Conservation (phyloP, 2,329 filamentous ascomycete species). For the Corynespora cassiicola region DNA sequence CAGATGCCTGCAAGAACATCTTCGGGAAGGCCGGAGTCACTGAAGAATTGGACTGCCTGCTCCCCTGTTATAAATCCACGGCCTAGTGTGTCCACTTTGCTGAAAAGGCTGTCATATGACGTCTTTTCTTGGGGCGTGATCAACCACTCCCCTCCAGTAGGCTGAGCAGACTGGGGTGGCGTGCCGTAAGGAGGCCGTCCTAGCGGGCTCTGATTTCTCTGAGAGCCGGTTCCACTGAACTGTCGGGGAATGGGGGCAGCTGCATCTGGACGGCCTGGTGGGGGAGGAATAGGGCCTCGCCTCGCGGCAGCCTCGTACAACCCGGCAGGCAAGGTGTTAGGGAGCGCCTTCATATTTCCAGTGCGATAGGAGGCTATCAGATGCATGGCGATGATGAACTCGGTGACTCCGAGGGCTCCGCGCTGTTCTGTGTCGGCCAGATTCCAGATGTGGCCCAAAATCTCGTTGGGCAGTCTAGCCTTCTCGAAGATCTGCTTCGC, state of each 20-base stretch:
- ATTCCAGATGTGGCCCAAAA: conserved; percentile 94
- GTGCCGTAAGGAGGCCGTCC: conserved; percentile 58
- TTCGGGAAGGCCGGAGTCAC: conserved; percentile 87
- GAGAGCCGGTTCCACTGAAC: conserved; percentile 70
- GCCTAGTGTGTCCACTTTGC: conserved; percentile 78
- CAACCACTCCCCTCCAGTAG: conserved; percentile 76
- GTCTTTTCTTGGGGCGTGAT: conserved; percentile 83
- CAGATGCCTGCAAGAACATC: conserved; percentile 92
- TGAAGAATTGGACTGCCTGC: conserved; percentile 92
- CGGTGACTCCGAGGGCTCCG: conserved; percentile 82
- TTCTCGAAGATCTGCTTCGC: conserved; percentile 96
- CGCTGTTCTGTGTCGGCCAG: conserved; percentile 93
- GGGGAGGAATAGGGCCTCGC: conserved; percentile 53
- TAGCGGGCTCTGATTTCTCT: conserved; percentile 67
- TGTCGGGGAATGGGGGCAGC: conserved; percentile 76
- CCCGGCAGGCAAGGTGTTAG: conserved; percentile 79
- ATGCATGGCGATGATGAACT: conserved; percentile 99
- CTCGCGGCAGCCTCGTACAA: conserved; percentile 90
- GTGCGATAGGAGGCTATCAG: conserved; percentile 90
- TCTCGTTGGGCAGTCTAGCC: conserved; percentile 86
- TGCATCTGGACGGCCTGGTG: conserved; percentile 55
- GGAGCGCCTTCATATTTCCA: conserved; percentile 78
- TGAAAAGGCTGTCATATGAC: conserved; percentile 87
- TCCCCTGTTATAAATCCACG: conserved; percentile 90
- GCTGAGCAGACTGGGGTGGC: conserved; percentile 57